Base-by-base conservation (phyloP, 805 yeast species). In the Cyberlindnera mississippiensis region DNA sequence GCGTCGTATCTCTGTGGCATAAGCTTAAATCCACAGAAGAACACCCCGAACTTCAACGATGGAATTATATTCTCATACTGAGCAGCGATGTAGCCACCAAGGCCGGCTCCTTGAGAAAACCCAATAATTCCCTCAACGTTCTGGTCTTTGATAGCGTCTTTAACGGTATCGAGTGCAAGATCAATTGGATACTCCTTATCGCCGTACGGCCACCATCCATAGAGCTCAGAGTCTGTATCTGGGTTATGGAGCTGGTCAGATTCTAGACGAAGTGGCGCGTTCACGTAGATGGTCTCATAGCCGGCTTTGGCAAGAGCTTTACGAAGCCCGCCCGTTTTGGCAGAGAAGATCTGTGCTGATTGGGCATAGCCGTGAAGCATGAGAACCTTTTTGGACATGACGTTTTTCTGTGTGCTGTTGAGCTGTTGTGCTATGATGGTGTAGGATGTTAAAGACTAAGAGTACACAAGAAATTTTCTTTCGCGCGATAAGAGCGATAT, bases 331-430 rank as follows among this genome's bases (percentile, higher is more conserved):
- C 95, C 84, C 0, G 96, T 80, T 60, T 91, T 91, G 34, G 82
- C 82, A 17, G 87, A 79, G 63, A 88, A 90, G 2, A 82, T 72
- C 19, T 78, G 68, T 4, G 95, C 87, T 30, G 83, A 82, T 66
- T 91, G 96, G 1, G 88, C 85, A 61, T 76, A 88, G 1, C 99
- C 99, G 56, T 91, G 99, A 10, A 91, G 69, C 68, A 91, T 88
- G 12, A 91, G 69, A 22, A 91, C 72, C 51, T 80, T 81, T 42
- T 57, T 62, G 4, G 50, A 19, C 57, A 50, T 52, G 26, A 15
- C 24, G n/a, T n/a, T n/a, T n/a, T n/a, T n/a, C n/a, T n/a, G n/a
- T n/a, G n/a, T n/a, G n/a, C n/a, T n/a, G n/a, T n/a, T n/a, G n/a
- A n/a, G n/a, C n/a, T n/a, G n/a, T n/a, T n/a, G n/a, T n/a, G n/a